These are phyloP conservation scores for Pugionium dolabratum DNA, from an alignment of 345 rosid genomes.

Conservation along the genomic window DNA sequence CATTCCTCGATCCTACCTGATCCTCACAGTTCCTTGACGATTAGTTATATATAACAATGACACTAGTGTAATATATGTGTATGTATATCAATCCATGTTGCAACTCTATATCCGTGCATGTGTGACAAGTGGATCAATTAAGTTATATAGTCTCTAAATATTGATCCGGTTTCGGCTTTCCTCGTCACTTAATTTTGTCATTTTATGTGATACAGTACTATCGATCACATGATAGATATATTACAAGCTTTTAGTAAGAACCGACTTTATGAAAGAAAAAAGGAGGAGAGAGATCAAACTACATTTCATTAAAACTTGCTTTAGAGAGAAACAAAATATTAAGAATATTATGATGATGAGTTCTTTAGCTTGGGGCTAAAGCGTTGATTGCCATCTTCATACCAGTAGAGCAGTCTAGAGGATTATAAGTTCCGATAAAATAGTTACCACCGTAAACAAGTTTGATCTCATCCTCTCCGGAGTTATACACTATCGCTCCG, in stretches of 20 bases:
- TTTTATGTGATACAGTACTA: neutral
- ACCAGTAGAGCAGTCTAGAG: neutral
- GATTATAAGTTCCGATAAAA: constrained; percentile 7
- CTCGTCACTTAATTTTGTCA: constrained; percentile 36
- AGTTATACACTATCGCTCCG: neutral
- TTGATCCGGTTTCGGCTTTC: constrained; percentile 29
- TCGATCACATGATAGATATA: neutral
- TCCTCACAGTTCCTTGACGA: constrained; percentile 15
- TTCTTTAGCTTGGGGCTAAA: neutral
- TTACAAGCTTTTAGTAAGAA: constrained; percentile 10
- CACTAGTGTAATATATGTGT: neutral
- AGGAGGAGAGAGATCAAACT: neutral
- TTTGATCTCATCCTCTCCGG: neutral
- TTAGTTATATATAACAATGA: constrained; percentile 1
- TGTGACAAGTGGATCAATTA: constrained; percentile 33
- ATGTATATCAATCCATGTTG: constrained; percentile 2
- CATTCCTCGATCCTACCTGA: constrained; percentile 35
- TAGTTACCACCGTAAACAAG: constrained; percentile 9
- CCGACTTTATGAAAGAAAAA: neutral
- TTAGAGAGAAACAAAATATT: neutral
- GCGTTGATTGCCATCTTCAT: constrained; percentile 14
- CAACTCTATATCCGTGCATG: constrained; percentile 34
- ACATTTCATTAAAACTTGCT: neutral
- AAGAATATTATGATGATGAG: neutral
- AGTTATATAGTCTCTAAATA: constrained; percentile 1